phyloP scores from a whole-genome alignment of 306 rosid species.

The Prosopis cineraria region DNA sequence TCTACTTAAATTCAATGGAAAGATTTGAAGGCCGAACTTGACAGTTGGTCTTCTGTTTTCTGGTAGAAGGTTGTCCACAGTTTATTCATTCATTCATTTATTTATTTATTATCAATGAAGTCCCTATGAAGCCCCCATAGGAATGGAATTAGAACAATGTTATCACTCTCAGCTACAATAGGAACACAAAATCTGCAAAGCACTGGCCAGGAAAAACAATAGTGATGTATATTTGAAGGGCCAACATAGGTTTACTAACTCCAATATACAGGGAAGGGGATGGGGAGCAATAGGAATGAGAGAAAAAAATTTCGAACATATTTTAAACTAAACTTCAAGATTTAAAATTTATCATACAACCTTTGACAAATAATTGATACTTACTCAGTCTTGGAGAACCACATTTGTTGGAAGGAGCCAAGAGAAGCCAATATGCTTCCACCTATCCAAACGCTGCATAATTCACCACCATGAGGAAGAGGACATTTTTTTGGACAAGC shows the following conservation, averaged over 20 bases:
- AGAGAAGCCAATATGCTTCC: conserved; percentile 99
- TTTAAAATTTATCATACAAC: neutral
- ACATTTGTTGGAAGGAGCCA: conserved; percentile 92
- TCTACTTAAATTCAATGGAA: neutral
- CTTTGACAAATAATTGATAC: conserved; percentile 23
- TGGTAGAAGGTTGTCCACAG: neutral
- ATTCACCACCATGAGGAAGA: conserved; percentile 33
- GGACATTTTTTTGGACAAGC: neutral
- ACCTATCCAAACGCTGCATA: conserved; percentile 94
- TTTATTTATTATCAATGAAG: neutral
- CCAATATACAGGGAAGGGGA: neutral
- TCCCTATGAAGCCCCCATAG: neutral
- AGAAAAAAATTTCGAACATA: neutral
- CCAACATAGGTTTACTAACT: neutral
- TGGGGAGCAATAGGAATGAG: neutral
- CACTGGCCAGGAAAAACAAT: neutral
- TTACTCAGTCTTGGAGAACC: conserved; percentile 97
- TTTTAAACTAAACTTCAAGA: neutral
- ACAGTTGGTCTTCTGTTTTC: neutral
- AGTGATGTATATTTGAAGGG: neutral
- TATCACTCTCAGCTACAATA: neutral
- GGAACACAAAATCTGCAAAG: neutral
- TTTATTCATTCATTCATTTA: too few relatives aligned
- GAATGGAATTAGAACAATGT: neutral
- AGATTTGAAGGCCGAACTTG: neutral